Base-by-base conservation (phyloP, 192 early-diverging fungal genomes). In the Backusella psychrophila region DNA sequence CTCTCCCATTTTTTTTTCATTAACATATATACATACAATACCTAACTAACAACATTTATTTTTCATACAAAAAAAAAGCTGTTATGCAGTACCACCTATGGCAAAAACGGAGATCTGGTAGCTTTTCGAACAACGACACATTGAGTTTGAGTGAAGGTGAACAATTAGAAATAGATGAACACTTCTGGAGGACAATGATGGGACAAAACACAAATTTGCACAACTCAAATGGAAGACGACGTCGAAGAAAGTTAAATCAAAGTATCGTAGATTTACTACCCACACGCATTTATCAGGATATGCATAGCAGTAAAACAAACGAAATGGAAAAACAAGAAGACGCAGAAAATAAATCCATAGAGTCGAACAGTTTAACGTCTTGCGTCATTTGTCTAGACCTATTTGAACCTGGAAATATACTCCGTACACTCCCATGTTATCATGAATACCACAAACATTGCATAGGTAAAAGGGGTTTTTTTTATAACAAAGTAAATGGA, bases 51-150 rank as follows among this genome's bases (percentile, higher is more conserved):
- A 39, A 36, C 23, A 6, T 21, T 39, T 1, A 39, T 39, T 39
- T 11, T 70, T 23, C n/a, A 23, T 15, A 7, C 44, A 11, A 38
- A 33, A 23, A 39, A 29, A 38, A 33, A 71, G 70, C 41, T 49
- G 71, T 5, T 6, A n/a, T 72, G 17, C 71, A 72, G 34, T 72
- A 19, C 19, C 71, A 72, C 17, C 17, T 56, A 9, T 72, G 71
- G 41, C 71, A 46, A 17, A 49, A 33, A 31, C n/a, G 29, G 31
- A 49, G 46, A 34, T 35, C 31, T n/a, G 8, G 5, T 68, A 36
- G 33, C 6, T 68, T 36, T 68, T 35, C 31, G 21, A 36, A 68
- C 19, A 68, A 9, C 19, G 66, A 68, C 3, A 68, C 35, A 6
- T n/a, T 68, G 19, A 68, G 33, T 19, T 17, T 36, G 8, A 36